Conservation (phyloP, 1,139 yeast species). For the Suhomyces taliae region DNA sequence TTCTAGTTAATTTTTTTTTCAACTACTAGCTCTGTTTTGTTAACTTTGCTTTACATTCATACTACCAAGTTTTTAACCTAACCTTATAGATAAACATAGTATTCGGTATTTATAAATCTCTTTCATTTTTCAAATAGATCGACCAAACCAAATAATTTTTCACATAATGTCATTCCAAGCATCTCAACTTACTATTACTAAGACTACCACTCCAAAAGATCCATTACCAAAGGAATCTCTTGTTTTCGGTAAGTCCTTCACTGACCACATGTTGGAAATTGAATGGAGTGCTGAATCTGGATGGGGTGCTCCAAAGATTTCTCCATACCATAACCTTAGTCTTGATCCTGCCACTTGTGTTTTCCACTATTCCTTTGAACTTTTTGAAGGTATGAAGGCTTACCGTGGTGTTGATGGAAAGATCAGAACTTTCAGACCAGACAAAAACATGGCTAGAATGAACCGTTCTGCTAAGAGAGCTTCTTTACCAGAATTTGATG, state of each 20-base stretch:
- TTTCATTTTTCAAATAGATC: too few relatives aligned
- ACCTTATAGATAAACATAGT: too few relatives aligned
- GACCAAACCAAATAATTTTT: too few relatives aligned
- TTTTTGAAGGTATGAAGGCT: constrained; percentile 96
- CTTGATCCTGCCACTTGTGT: constrained; percentile 89
- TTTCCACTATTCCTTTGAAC: constrained; percentile 91
- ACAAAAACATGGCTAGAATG: constrained; percentile 89
- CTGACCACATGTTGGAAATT: constrained; percentile 85
- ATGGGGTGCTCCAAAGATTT: constrained; percentile 84
- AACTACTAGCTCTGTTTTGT: not conserved
- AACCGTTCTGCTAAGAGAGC: constrained; percentile 84
- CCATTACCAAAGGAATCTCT: constrained; percentile 73
- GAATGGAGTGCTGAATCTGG: constrained; percentile 81
- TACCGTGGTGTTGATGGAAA: constrained; percentile 70
- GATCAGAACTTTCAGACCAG: constrained; percentile 84
- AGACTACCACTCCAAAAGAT: constrained; percentile 59
- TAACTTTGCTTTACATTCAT: too few relatives aligned
- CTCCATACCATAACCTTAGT: constrained; percentile 73
- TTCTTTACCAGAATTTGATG: constrained; percentile 81
- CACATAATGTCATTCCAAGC: constrained; percentile 53
- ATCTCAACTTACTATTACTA: constrained; percentile 59
- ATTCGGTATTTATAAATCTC: too few relatives aligned
- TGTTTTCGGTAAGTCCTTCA: constrained; percentile 83
- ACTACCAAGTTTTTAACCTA: too few relatives aligned
- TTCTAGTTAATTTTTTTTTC: not conserved